These are phyloP conservation scores for Aegilops bicornis DNA, from an alignment of 176 grass and related monocot genomes.

Conservation along the genomic window DNA sequence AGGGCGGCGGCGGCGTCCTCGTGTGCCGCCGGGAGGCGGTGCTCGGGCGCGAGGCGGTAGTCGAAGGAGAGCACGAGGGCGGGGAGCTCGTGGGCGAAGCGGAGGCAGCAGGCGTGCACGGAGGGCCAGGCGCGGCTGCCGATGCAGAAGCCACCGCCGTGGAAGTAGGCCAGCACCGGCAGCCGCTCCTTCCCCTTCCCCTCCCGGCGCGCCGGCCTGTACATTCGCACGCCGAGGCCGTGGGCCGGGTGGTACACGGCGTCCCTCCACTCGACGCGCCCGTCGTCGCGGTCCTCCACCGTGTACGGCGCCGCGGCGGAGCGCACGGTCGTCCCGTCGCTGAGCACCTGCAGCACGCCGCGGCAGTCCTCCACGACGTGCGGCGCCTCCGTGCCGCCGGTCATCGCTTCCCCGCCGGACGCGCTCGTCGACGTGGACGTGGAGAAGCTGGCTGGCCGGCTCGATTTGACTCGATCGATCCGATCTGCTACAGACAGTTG, in stretches of 20 bases:
- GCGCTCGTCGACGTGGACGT: background rate
- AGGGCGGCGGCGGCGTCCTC: constrained; percentile 44
- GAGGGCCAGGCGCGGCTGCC: constrained; percentile 41
- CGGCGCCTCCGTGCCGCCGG: background rate
- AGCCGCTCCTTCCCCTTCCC: background rate
- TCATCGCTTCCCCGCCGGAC: background rate
- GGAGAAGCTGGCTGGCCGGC: background rate
- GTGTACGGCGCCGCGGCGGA: background rate
- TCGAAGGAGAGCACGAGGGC: constrained; percentile 51
- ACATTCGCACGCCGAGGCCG: constrained; percentile 13
- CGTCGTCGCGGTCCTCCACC: constrained; percentile 38
- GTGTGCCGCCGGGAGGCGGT: constrained; percentile 56
- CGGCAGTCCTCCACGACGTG: constrained; percentile 31
- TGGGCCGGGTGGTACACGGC: constrained; percentile 9
- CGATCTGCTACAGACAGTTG: too few relatives aligned
- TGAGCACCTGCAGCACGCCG: background rate
- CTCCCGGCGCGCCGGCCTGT: background rate
- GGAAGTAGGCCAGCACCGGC: constrained; percentile 32
- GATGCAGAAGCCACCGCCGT: constrained; percentile 59
- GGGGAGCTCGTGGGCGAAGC: constrained; percentile 47
- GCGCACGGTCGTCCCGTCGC: constrained; percentile 29
- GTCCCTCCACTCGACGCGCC: constrained; percentile 47
- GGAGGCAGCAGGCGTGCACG: constrained; percentile 43
- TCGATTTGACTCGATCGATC: background rate
- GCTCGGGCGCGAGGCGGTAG: constrained; percentile 70